Evolutionary conservation across 1,284 basidiomycete genomes (phyloP).

Genomic region (Ustilago loliicola): DNA sequence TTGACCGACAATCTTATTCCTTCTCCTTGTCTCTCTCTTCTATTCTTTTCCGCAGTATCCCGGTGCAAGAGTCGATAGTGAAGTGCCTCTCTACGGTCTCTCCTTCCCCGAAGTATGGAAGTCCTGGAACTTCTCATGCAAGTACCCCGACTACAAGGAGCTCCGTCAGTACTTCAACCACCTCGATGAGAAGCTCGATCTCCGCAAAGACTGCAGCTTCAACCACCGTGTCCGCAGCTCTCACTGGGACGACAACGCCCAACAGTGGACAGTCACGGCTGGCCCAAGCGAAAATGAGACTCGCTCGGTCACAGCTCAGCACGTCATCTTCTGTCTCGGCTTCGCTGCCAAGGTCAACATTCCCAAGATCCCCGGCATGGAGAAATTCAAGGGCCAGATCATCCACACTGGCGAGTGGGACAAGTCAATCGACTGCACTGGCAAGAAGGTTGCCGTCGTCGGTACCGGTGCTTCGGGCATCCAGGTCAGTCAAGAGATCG

Average conservation of each 20-base stretch:
- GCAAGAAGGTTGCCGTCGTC: constrained; percentile 76
- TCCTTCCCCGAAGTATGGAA: constrained; percentile 50
- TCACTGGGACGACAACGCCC: constrained; percentile 43
- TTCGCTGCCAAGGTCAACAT: constrained; percentile 68
- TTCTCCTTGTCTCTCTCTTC: neutral
- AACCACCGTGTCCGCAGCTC: constrained; percentile 46
- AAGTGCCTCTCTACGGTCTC: constrained; percentile 54
- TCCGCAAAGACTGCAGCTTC: constrained; percentile 56
- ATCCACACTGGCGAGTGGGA: constrained; percentile 77
- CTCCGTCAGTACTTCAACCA: constrained; percentile 56
- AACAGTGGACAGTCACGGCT: constrained; percentile 47
- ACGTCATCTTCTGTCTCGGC: constrained; percentile 57
- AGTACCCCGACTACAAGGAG: constrained; percentile 55
- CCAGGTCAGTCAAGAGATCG: constrained; percentile 73
- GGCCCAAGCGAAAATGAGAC: constrained; percentile 37
- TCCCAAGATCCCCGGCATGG: constrained; percentile 73
- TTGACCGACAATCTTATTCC: neutral
- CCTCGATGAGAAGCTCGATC: constrained; percentile 51
- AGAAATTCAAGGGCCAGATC: constrained; percentile 74
- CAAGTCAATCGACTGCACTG: constrained; percentile 74
- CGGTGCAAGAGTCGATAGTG: constrained; percentile 54
- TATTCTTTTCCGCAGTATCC: constrained; percentile 29
- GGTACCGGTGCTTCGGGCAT: constrained; percentile 75
- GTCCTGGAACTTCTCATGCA: constrained; percentile 54
- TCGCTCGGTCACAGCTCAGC: constrained; percentile 38